A percentile compares a stretch with the other conserved stretches of the same genome.
Evolutionary conservation across 768 basidiomycete genomes (phyloP).

Genomic region (Boletus barrowsii): DNA sequence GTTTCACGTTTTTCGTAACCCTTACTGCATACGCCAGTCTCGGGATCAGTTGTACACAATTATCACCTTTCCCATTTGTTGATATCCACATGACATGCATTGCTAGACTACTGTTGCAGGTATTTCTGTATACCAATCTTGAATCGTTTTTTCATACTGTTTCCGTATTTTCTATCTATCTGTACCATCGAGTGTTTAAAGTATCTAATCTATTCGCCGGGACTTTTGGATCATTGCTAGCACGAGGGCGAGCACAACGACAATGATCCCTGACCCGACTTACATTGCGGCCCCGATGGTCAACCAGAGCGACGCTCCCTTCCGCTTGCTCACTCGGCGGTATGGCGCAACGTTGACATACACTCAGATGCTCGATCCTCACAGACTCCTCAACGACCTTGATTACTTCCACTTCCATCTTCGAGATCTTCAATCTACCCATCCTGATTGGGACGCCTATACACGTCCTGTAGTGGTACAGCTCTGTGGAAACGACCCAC

Average conservation of each 20-base stretch:
- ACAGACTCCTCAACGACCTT: slow-evolving; percentile 56
- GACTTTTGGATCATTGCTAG: background rate
- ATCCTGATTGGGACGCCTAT: slow-evolving; percentile 15
- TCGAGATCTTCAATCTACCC: slow-evolving; percentile 45
- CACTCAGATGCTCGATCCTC: slow-evolving; percentile 74
- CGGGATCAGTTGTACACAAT: slow-evolving; percentile 3
- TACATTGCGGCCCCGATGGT: slow-evolving; percentile 74
- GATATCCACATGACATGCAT: slow-evolving; percentile 26
- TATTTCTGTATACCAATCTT: slow-evolving; percentile 21
- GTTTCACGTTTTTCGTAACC: slow-evolving; percentile 5
- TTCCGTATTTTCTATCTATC: slow-evolving; percentile 4
- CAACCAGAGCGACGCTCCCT: slow-evolving; percentile 76
- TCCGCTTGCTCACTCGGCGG: slow-evolving; percentile 56
- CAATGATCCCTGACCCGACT: slow-evolving; percentile 26
- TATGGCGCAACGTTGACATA: slow-evolving; percentile 68
- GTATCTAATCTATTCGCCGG: slow-evolving; percentile 17
- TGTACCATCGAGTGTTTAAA: slow-evolving; percentile 16
- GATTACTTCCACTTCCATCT: slow-evolving; percentile 65
- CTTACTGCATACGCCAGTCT: slow-evolving; percentile 10
- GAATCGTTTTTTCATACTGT: background rate
- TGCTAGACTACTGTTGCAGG: slow-evolving; percentile 23
- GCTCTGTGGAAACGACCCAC: slow-evolving; percentile 69
- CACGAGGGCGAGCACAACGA: background rate
- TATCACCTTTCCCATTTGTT: slow-evolving; percentile 4
- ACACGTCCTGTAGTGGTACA: slow-evolving; percentile 63